Evolutionary conservation across 257 asterid species (phyloP).

Genomic region (Forsythia viridissima): DNA sequence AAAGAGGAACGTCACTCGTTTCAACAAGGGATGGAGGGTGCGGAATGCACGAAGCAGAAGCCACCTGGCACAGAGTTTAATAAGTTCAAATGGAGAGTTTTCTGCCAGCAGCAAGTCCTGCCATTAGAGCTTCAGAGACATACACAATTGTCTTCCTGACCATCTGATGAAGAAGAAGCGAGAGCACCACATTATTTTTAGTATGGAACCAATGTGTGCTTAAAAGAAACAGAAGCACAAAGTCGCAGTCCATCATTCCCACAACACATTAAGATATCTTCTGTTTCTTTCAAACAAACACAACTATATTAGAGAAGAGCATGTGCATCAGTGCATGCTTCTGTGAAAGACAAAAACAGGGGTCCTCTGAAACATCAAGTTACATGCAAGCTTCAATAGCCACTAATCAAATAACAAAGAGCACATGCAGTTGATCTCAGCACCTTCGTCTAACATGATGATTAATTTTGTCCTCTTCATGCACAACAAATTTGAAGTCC

Average conservation of each 20-base stretch:
- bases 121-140: constrained; percentile 74
- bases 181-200: background rate
- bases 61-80: constrained; percentile 88
- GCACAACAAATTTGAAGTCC: background rate
- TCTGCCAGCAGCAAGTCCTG: constrained; percentile 82
- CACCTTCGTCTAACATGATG: background rate
- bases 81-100: constrained; percentile 70
- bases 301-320: constrained; percentile 23
- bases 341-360: constrained; percentile 1
- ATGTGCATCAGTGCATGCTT: constrained; percentile 11
- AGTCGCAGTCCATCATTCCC: background rate
- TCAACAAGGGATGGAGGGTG: constrained; percentile 38
- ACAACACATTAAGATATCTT: background rate
- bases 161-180: constrained; percentile 47
- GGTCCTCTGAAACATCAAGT: constrained; percentile 14
- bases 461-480: background rate
- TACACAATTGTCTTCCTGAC: constrained; percentile 49
- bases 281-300: background rate
- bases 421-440: background rate
- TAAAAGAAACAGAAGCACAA: background rate
- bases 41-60: constrained; percentile 67
- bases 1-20: constrained; percentile 46
- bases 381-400: background rate
- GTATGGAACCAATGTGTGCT: background rate
- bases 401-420: background rate